Conservation (phyloP, 1,139 yeast genomes). For the Candida gigantensis region DNA sequence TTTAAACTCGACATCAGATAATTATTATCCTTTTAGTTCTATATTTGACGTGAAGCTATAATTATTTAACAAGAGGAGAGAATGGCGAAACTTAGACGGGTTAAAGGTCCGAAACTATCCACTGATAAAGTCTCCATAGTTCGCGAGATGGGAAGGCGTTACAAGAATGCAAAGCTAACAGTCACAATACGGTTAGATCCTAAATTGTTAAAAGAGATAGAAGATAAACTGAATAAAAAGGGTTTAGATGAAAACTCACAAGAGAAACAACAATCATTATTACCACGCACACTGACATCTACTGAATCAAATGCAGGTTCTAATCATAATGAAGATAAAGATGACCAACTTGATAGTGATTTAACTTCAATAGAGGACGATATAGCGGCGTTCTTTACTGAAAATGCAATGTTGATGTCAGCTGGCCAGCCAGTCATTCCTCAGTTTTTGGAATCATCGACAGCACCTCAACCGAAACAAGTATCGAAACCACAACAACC, state of each 20-base stretch:
- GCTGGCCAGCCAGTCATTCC: constrained; percentile 2
- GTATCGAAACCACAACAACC: background rate
- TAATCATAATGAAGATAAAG: background rate
- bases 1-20: too few relatives aligned
- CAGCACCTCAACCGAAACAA: background rate
- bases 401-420: constrained; percentile 2
- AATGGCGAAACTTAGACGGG: background rate
- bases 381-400: constrained; percentile 10
- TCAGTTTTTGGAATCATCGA: background rate
- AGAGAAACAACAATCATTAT: too few relatives aligned
- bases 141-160: background rate
- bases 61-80: background rate
- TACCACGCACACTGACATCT: background rate
- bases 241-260: too few relatives aligned
- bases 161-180: background rate
- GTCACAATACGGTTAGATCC: background rate
- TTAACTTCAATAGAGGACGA: constrained; percentile 20
- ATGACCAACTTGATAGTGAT: constrained; percentile 3
- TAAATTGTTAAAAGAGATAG: background rate
- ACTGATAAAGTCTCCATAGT: background rate
- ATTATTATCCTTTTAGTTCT: too few relatives aligned
- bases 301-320: background rate
- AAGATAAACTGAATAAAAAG: background rate
- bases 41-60: too few relatives aligned
- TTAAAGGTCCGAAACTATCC: background rate